A percentile compares a stretch with the other conserved stretches of the same genome.
These are phyloP conservation scores for Martensiomyces pterosporus DNA, from an alignment of 192 early-diverging fungal species.

Conservation along the genomic window DNA sequence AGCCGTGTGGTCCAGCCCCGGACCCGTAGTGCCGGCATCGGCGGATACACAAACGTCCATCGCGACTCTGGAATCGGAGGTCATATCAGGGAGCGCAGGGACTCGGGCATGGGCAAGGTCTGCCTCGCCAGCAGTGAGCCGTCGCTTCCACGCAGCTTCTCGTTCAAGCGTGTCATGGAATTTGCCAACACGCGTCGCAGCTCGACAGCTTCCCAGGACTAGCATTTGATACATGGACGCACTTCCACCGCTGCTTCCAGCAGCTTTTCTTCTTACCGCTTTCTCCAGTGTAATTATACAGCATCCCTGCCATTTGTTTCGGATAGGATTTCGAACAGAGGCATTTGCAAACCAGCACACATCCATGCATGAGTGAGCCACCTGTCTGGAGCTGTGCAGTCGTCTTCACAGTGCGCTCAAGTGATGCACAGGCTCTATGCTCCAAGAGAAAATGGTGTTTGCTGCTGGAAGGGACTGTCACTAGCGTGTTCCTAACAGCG, in stretches of 20 bases:
- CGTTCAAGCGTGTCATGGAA: constrained; percentile 4
- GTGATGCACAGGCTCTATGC: too few species aligned
- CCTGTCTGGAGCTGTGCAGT: too few species aligned
- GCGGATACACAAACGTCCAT: constrained; percentile 12
- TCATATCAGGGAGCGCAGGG: constrained; percentile 9
- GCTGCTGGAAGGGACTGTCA: too few species aligned
- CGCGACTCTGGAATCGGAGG: constrained; percentile 16
- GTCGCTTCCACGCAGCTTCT: background rate
- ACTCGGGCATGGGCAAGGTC: constrained; percentile 30
- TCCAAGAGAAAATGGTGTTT: too few species aligned
- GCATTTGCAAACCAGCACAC: too few species aligned
- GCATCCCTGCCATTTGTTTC: too few species aligned
- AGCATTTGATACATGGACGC: background rate
- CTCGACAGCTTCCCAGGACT: background rate
- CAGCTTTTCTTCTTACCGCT: too few species aligned
- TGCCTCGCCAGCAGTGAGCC: constrained; percentile 4
- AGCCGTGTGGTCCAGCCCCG: constrained; percentile 7
- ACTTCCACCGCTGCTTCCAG: background rate
- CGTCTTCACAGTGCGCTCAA: too few species aligned
- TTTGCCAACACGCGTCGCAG: background rate
- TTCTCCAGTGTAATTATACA: too few species aligned
- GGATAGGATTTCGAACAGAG: too few species aligned
- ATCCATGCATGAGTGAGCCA: too few species aligned
- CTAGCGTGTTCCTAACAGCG: too few species aligned
- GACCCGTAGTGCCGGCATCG: constrained; percentile 15